Base-by-base conservation (phyloP, 2,329 filamentous ascomycete species). In the Pseudogymnoascus sp. region DNA sequence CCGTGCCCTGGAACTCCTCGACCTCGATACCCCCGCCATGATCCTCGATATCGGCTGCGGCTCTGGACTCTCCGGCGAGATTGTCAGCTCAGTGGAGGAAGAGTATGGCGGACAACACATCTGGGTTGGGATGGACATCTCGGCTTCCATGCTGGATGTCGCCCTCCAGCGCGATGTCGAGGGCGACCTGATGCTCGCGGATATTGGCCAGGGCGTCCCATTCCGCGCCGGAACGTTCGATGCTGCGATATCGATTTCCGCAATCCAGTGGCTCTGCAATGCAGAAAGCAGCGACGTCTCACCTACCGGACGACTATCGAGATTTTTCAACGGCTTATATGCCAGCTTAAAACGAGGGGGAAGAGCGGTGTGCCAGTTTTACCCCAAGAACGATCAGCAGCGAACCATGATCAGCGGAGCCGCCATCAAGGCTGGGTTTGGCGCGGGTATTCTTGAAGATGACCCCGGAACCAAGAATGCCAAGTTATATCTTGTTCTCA, bases 191-290 rank as follows among this genome's bases (percentile, higher is more conserved):
- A 81, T 99, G 70, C 84, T 99, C 0, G 91, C 92, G 3, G 95
- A 99, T 72, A 96, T 97, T 61, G 95, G 95, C 0, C 95, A 99
- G 73, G 95, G 95, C 1, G 86, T 99, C 0, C 95, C 95, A 0
- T 99, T 99, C 75, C 87, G 95, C 14, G 85, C 95, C 0, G 95
- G 95, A 34, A 86, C 88, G 0, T 99, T 99, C 73, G 95, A 99
- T 74, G 95, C 93, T 0, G 95, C 95, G 21, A 92, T 99, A 70
- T 92, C 87, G 72, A 97, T 99, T 73, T 91, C 86, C 69, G 95
- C 95, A 0, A 89, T 99, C n/a, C 95, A 99, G 76, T 99, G 95
- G 95, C 81, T 99, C 31, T 99, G 95, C 76, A 97, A 96, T 75
- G 95, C 93, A 42, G 95, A 97, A 75, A 90, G 84, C 65, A 90